Conservation (phyloP, 1,139 yeast genomes). For the Saccharomyces hybrid region DNA sequence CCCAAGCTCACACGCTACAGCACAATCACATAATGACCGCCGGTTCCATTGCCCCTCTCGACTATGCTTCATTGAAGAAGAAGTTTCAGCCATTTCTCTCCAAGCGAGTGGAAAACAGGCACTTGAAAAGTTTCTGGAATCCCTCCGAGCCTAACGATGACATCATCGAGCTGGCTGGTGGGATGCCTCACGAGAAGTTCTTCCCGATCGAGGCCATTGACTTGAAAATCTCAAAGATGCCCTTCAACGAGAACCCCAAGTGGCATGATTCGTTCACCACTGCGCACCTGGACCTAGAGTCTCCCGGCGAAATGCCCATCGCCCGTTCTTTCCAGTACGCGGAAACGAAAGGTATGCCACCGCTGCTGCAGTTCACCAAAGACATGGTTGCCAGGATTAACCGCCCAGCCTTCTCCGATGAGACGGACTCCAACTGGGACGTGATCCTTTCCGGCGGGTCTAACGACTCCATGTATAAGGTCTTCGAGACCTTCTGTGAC, state of each 20-base stretch:
- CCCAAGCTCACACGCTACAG: no score
- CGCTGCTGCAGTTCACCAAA: slow-evolving; percentile 38
- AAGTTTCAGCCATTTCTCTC: slow-evolving; percentile 19
- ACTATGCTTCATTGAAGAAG: slow-evolving; percentile 9
- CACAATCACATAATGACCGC: neutral
- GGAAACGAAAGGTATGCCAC: slow-evolving; percentile 38
- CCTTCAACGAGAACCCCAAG: slow-evolving; percentile 12
- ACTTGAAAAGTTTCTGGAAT: slow-evolving; percentile 22
- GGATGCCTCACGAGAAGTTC: slow-evolving; percentile 52
- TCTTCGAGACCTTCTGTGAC: slow-evolving; percentile 50
- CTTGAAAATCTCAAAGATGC: slow-evolving; percentile 36
- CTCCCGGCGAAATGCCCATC: slow-evolving; percentile 33
- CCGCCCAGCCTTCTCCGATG: slow-evolving; percentile 38
- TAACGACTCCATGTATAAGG: slow-evolving; percentile 57
- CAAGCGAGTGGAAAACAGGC: slow-evolving; percentile 16
- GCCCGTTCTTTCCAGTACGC: slow-evolving; percentile 49
- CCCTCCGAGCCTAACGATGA: slow-evolving; percentile 36
- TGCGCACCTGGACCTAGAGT: slow-evolving; percentile 1
- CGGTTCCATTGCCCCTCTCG: neutral
- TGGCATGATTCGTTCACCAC: slow-evolving; percentile 6
- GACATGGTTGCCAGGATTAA: slow-evolving; percentile 40
- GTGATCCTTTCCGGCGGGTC: slow-evolving; percentile 55
- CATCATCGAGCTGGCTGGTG: slow-evolving; percentile 46
- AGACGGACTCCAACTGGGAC: slow-evolving; percentile 37
- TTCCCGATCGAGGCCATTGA: slow-evolving; percentile 50